Base-by-base conservation (phyloP, 1,139 yeast genomes). In the Kazachstania sp. region DNA sequence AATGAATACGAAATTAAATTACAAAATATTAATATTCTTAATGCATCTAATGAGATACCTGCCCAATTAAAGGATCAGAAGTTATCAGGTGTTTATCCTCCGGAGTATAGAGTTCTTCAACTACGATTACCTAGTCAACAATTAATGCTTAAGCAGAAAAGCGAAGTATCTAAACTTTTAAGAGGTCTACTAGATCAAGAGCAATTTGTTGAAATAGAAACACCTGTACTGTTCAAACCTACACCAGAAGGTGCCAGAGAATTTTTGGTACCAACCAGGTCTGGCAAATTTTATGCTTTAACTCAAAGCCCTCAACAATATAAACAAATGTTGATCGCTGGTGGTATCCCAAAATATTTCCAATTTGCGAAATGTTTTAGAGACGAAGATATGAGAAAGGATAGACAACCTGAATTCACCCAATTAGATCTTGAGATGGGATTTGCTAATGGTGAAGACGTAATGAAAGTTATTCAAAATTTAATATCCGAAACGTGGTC, bases 231-330 rank as follows among this genome's bases (percentile, higher is more conserved):
- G 30, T 92, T 92, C 72, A 90, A 92, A 62, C 86, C 96, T 1
- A 92, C 98, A 0, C 98, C 98, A 0, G 99, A 92, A 66, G 99
- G 99, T 11, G 98, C 99, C 1, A 73, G 95, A 38, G 99, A 92
- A 66, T 92, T 92, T 61, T 67, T 94, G 46, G 97, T 92, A 0
- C 98, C 98, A 0, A 87, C 97, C 0, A 74, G 97, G 53, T 49
- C 46, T 13, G 41, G 44, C n/a, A 42, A 73, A 39, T 86, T 86
- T 64, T 92, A 90, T 63, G 97, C 98, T 0, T 71, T 92, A 39
- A 97, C 97, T 0, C 99, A 92, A 65, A 86, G 96, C 20, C 99
- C 99, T 0, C 99, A 92, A 61, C 98, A 92, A 62, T 92, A 90
- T 61, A 92, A 94, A 62, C 98, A 92, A 66, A 72, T 92, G 36